Evolutionary conservation across 345 rosid species (phyloP), one percentile per base, ranked within the genome.

Genomic region (Rhizophora mangle): DNA sequence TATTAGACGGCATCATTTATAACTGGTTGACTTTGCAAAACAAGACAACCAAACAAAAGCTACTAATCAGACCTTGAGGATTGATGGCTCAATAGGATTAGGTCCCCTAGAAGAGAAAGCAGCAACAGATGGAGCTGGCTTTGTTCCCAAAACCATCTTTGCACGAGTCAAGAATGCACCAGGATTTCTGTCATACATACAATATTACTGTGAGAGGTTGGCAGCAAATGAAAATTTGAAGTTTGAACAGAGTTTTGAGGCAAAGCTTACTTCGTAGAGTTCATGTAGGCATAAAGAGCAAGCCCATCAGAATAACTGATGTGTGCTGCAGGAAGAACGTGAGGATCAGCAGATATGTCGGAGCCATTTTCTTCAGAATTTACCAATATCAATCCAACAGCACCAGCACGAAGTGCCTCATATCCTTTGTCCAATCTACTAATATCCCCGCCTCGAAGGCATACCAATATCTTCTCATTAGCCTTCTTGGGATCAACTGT

Each of bases 391-490:
- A 86, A 81, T 57, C 89, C 89, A 1, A 70, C 82, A 0, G 87
- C 91, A 0, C 89, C 88, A 0, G 84, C 86, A 15, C 58, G 65
- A 5, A 65, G 39, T 60, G 80, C 88, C 20, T 60, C 60, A 1
- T 49, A 22, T 4, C 88, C 87, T 31, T 80, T 77, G 3, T 80
- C 78, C 11, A 61, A 64, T 74, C 86, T 77, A 20, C 47, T 65
- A n/a, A 26, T 80, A 3, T 26, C 69, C 19, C 82, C 82, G 15
- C 82, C 82, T 8, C 77, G 70, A 21, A 84, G 61, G 68, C 91
- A 87, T 7, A 81, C 71, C 74, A 89, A 30, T 58, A 89, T 86
- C 82, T 88, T 91, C 58, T 91, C 96, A 15, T 75, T 80, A 13
- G 70, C 92, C 76, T 81, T 87, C 67, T 37, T 19, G 0, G 86